phyloP scores from a whole-genome alignment of 208 protist species.

The Naegleria lovaniensis region DNA sequence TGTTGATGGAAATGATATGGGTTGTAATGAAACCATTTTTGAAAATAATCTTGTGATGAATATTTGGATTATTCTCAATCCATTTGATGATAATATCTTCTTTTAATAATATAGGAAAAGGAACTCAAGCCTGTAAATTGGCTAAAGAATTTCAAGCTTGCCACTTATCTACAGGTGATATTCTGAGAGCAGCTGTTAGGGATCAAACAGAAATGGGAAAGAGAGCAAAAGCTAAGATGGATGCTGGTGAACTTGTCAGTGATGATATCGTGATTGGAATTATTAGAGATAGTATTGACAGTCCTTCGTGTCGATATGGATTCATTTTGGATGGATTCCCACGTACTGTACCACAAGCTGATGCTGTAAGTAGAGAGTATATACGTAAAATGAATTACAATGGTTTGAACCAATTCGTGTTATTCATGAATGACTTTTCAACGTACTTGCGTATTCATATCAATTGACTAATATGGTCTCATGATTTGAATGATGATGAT shows the following conservation, averaged over 20 bases:
- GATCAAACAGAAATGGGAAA: constrained; percentile 47
- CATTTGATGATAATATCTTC: too few species aligned
- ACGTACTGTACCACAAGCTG: constrained; percentile 60
- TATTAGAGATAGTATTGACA: constrained; percentile 26
- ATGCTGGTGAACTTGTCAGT: constrained; percentile 37
- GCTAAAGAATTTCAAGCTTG: not conserved
- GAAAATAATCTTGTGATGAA: too few species aligned
- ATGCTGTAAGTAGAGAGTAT: not conserved
- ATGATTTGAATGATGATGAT: too few species aligned
- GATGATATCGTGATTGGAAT: constrained; percentile 43
- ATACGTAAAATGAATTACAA: not conserved
- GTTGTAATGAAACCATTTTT: too few species aligned
- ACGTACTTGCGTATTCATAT: too few species aligned
- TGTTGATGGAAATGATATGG: too few species aligned
- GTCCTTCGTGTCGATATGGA: constrained; percentile 70
- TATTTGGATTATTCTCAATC: too few species aligned
- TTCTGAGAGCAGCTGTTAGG: constrained; percentile 70
- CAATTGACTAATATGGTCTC: too few species aligned
- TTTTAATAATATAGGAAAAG: constrained; percentile 10
- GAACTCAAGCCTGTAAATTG: constrained; percentile 4
- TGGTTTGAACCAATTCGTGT: not conserved
- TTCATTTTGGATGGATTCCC: constrained; percentile 80
- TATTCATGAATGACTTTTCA: too few species aligned
- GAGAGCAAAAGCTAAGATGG: constrained; percentile 20
- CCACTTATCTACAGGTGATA: constrained; percentile 52